phyloP scores from a whole-genome alignment of 2,329 filamentous ascomycete genomes.

The Aspergillus sp. region DNA sequence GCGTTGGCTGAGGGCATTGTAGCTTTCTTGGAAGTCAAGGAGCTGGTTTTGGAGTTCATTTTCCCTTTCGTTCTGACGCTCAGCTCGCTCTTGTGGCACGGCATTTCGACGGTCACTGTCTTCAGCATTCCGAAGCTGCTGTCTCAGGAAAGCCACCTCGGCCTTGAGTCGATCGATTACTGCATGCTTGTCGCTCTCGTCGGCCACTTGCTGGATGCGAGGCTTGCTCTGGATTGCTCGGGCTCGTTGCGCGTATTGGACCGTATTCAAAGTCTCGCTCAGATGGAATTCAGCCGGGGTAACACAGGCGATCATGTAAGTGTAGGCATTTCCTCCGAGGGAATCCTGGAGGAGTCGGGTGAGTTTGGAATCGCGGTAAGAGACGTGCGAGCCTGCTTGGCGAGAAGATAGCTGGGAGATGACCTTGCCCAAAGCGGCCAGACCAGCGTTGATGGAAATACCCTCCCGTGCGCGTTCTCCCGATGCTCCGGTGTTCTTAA shows the following conservation, averaged over 20 bases:
- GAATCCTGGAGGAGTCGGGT: conserved; percentile 95
- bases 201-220: conserved; percentile 81
- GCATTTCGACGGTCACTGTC: conserved; percentile 55
- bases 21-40: conserved; percentile 90
- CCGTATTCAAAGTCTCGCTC: conserved; percentile 94
- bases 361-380: conserved; percentile 95
- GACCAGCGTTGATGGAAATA: conserved; percentile 95
- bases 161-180: conserved; percentile 90
- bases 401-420: conserved; percentile 96
- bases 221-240: conserved; percentile 97
- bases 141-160: conserved; percentile 86
- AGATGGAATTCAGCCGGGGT: conserved; percentile 95
- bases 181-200: conserved; percentile 90
- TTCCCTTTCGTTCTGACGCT: conserved; percentile 79
- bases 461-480: conserved; percentile 92
- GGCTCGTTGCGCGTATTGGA: conserved; percentile 93
- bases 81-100: conserved; percentile 63
- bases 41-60: conserved; percentile 89
- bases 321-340: conserved; percentile 92
- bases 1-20: conserved; percentile 81
- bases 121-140: conserved; percentile 86
- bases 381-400: conserved; percentile 82
- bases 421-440: conserved; percentile 93
- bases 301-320: conserved; percentile 99
- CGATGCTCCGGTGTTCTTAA: conserved; percentile 95